Percentiles rank a stretch among this genome's conserved stretches.
Evolutionary conservation across 768 basidiomycete genomes (phyloP).

Genomic region (Phylloporus rhodoxanthus): DNA sequence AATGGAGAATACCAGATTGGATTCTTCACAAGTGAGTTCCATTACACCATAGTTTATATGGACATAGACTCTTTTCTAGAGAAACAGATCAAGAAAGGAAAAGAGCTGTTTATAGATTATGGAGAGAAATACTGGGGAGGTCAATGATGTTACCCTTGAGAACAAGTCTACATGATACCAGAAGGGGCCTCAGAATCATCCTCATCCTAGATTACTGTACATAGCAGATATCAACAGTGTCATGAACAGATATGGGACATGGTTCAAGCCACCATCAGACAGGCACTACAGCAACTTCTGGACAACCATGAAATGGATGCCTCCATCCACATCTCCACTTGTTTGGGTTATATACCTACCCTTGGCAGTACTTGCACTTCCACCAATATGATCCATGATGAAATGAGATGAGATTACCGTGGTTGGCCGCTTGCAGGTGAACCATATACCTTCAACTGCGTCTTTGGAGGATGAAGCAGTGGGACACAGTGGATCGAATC

Average conservation of each 20-base stretch:
- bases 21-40: constrained; percentile 33
- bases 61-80: constrained; percentile 10
- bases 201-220: neutral
- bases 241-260: neutral
- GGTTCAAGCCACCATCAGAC: constrained; percentile 4
- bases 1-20: constrained; percentile 34
- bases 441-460: constrained; percentile 1
- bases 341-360: constrained; percentile 27
- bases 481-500: constrained; percentile 35
- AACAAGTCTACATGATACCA: neutral
- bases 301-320: constrained; percentile 38
- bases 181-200: neutral
- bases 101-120: constrained; percentile 35
- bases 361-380: constrained; percentile 30
- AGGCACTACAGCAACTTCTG: constrained; percentile 33
- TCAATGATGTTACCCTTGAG: neutral
- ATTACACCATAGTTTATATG: neutral
- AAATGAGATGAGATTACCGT: constrained; percentile 39
- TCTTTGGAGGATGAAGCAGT: constrained; percentile 9
- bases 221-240: neutral
- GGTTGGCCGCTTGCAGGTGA: constrained; percentile 14
- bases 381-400: constrained; percentile 41
- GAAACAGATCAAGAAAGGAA: constrained; percentile 23
- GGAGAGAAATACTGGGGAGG: constrained; percentile 25
- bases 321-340: constrained; percentile 44